Evolutionary conservation across 2,329 filamentous ascomycete genomes (phyloP), one percentile per base, ranked within the genome.

Genomic region (Amauroascus verrucosus): DNA sequence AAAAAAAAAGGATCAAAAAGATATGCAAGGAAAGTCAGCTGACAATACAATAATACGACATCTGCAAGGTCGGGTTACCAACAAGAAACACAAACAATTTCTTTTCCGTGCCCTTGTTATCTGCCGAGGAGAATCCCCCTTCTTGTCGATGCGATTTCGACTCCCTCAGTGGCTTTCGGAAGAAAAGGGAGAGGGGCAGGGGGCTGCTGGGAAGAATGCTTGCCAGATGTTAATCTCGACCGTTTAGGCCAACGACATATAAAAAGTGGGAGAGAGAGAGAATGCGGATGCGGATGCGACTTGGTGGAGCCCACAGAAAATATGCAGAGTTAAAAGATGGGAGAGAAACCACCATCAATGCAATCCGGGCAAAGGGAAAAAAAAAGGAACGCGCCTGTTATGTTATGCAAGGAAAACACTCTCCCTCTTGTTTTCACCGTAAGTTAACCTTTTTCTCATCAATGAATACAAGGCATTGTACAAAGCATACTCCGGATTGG

Each of bases 11-110:
- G 53, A 22, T 8, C 22, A 46, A 14, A 38, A 32, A 44, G 47
- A 45, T 50, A 49, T 49, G 47, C 43, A 54, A 37, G 52, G 37
- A 50, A 50, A 50, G 52, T 54, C 52, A 54, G 52, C 52, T 54
- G 52, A 54, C 52, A 54, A 49, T 50, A 38, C 46, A 48, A 49
- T 48, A 54, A 48, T 54, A 49, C 47, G 52, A 49, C 47, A 54
- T 54, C 37, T 45, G 46, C 47, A 45, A 49, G 40, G 37, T 50
- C 51, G 43, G 47, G 40, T 46, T 35, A 54, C 52, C 38, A 38
- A 45, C 28, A 30, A 46, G 47, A 50, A 52, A 46, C 50, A 52
- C 38, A 51, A 51, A 22, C 30, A 18, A 18, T 35, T 35, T 16
- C 50, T 9, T 16, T 41, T 52, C 40, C 30, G 28, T 20, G 20